Conservation (phyloP, 345 rosid genomes). For the Balakata baccata region DNA sequence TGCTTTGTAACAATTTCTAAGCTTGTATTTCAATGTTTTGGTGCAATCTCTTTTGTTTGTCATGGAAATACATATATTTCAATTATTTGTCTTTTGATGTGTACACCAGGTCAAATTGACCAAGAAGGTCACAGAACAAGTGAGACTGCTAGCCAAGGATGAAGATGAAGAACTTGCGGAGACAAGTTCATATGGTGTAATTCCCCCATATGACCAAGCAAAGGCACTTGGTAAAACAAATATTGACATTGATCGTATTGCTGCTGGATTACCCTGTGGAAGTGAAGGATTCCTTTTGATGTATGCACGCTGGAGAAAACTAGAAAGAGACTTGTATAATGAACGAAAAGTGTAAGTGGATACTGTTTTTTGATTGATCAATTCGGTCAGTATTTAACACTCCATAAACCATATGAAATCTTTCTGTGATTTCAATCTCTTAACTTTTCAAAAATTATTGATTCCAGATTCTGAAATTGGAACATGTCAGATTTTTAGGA, state of each 20-base stretch:
- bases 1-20: neutral
- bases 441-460: neutral
- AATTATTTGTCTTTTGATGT: conserved; percentile 12
- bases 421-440: neutral
- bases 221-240: conserved; percentile 97
- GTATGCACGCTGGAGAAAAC: conserved; percentile 99
- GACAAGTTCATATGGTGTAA: conserved; percentile 58
- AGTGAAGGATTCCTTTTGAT: conserved; percentile 97
- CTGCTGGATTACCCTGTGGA: conserved; percentile 99
- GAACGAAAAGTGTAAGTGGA: conserved; percentile 86
- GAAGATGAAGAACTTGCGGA: conserved; percentile 80
- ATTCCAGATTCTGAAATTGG: neutral
- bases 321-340: conserved; percentile 92
- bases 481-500: too few relatives aligned
- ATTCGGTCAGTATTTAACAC: too few relatives aligned
- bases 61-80: neutral
- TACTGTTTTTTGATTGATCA: conserved; percentile 16
- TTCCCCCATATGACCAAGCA: conserved; percentile 96
- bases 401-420: neutral
- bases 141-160: conserved; percentile 78
- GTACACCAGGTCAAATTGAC: conserved; percentile 62
- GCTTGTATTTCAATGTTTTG: neutral
- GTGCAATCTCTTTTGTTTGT: neutral
- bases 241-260: conserved; percentile 93
- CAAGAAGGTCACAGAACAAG: conserved; percentile 94